Conservation (phyloP, 225 moss, liverwort and hornwort species). For the Polytrichum commune region DNA sequence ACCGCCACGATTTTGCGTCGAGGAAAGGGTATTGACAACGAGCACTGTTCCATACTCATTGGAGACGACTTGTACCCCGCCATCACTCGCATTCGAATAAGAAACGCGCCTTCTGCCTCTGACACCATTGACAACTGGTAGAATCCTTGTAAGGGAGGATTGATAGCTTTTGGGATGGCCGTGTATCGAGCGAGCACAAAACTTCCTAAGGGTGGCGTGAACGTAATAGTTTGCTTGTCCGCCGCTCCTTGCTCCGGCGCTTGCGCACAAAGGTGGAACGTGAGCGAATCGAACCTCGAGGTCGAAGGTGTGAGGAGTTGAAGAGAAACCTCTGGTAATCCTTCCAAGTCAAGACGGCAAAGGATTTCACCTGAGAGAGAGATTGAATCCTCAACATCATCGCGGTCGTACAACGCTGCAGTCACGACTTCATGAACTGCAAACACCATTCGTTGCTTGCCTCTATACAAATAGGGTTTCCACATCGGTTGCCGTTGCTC, state of each 20-base stretch:
- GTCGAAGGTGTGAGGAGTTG: constrained; percentile 65
- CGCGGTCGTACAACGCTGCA: constrained; percentile 88
- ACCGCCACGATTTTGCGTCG: constrained; percentile 70
- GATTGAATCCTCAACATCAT: constrained; percentile 85
- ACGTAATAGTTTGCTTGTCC: constrained; percentile 67
- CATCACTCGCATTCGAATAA: constrained; percentile 90
- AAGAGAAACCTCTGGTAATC: constrained; percentile 83
- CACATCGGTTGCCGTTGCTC: constrained; percentile 92
- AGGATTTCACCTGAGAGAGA: constrained; percentile 72
- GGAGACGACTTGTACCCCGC: constrained; percentile 74
- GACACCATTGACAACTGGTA: constrained; percentile 98
- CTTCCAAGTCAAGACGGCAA: constrained; percentile 95
- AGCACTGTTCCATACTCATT: constrained; percentile 85
- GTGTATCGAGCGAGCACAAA: constrained; percentile 85
- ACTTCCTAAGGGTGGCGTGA: constrained; percentile 89
- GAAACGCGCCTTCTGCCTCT: constrained; percentile 82
- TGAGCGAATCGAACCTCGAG: constrained; percentile 59
- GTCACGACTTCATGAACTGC: constrained; percentile 86
- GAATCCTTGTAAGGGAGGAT: constrained; percentile 89
- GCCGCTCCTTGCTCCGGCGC: constrained; percentile 63
- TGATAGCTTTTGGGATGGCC: constrained; percentile 52
- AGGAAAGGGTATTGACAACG: constrained; percentile 86
- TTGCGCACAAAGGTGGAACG: constrained; percentile 89
- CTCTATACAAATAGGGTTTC: constrained; percentile 94
- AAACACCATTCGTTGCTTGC: constrained; percentile 86